Conservation (phyloP, 192 early-diverging fungal genomes). For the Coemansia reversa region DNA sequence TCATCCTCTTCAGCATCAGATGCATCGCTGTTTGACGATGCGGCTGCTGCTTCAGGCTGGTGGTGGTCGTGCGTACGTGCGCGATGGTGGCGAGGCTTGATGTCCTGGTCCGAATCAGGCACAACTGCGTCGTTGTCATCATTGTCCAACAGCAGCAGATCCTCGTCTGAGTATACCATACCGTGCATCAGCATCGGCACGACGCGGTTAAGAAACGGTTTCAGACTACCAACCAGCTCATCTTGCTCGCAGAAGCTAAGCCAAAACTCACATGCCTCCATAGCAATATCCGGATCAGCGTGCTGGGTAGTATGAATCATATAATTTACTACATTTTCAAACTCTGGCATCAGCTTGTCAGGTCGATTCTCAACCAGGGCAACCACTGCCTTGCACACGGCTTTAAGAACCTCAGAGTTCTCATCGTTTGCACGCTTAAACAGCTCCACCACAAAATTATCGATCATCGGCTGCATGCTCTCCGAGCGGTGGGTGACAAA, state of each 20-base stretch:
- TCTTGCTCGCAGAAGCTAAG: constrained; percentile 94
- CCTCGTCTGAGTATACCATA: constrained; percentile 96
- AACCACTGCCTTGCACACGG: constrained; percentile 93
- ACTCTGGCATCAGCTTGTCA: constrained; percentile 81
- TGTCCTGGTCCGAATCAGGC: constrained; percentile 87
- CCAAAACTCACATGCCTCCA: constrained; percentile 99
- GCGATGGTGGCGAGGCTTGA: constrained; percentile 92
- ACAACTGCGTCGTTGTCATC: constrained; percentile 85
- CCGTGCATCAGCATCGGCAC: constrained; percentile 90
- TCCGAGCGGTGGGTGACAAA: constrained; percentile 80
- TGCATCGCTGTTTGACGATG: constrained; percentile 24
- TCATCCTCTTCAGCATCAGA: constrained; percentile 57
- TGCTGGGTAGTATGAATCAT: constrained; percentile 95
- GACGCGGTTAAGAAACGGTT: constrained; percentile 69
- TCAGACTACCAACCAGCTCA: constrained; percentile 68
- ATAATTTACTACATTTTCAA: constrained; percentile 88
- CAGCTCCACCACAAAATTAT: constrained; percentile 59
- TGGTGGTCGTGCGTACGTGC: constrained; percentile 74
- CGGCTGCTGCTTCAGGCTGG: constrained; percentile 49
- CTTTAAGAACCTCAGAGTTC: constrained; percentile 79
- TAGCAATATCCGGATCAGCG: constrained; percentile 79
- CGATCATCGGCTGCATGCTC: constrained; percentile 56
- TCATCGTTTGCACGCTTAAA: constrained; percentile 85
- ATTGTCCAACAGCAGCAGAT: constrained; percentile 72
- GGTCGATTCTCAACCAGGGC: constrained; percentile 83